A percentile compares a stretch with the other conserved stretches of the same genome.
These are phyloP conservation scores for Conticribra weissflogii DNA, from an alignment of 108 stramenopile species.

Conservation along the genomic window DNA sequence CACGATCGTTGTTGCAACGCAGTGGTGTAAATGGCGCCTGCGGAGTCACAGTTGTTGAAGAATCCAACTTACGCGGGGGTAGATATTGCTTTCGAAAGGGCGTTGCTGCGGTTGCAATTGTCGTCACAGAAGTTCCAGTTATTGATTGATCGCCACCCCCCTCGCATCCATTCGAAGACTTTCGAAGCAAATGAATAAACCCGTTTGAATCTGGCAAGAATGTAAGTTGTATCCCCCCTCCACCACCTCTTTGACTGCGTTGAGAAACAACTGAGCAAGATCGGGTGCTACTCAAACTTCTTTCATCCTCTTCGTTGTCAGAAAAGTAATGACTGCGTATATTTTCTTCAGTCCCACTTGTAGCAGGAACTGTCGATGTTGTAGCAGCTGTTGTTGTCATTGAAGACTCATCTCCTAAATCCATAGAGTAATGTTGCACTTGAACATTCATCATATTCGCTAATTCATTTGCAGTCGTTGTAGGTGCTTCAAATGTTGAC, in stretches of 20 bases:
- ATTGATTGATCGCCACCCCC: conserved; percentile 12
- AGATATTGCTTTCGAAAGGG: conserved; percentile 9
- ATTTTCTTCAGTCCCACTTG: not conserved
- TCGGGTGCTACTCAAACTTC: conserved; percentile 40
- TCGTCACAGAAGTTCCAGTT: conserved; percentile 11
- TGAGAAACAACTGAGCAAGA: conserved; percentile 22
- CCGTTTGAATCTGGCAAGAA: conserved; percentile 40
- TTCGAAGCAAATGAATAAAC: conserved; percentile 27
- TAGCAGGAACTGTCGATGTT: not conserved
- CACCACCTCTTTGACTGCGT: conserved; percentile 23
- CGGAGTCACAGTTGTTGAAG: not conserved
- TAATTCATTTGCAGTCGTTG: not conserved
- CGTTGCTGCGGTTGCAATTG: conserved; percentile 16
- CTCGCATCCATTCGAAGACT: not conserved
- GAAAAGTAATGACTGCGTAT: conserved; percentile 19
- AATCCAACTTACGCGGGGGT: too few species aligned
- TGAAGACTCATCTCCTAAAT: conserved; percentile 32
- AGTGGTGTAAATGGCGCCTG: not conserved
- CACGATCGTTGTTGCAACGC: not conserved
- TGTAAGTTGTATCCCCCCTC: conserved; percentile 37
- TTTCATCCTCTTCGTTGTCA: conserved; percentile 38
- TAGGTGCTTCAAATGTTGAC: conserved; percentile 36
- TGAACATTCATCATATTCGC: not conserved
- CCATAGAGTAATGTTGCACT: not conserved
- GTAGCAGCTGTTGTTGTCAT: conserved; percentile 22